Evolutionary conservation across 108 stramenopile species (phyloP), one percentile per base, ranked within the genome.

Genomic region (Fistulifera pelliculosa): DNA sequence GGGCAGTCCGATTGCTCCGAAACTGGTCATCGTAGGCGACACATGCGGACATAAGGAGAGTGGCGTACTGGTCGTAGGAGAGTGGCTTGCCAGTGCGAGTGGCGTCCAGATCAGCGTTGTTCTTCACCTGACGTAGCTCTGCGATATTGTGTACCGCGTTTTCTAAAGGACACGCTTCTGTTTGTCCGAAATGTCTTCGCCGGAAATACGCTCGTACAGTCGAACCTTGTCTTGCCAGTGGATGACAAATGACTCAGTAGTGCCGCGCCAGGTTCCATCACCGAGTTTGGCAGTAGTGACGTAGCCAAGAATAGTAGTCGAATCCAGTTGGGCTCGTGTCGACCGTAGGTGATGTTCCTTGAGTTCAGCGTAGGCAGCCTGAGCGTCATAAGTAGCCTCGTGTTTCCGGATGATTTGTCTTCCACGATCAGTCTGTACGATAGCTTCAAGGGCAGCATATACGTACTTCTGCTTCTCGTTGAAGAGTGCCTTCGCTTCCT

Each of bases 161-260:
- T 23, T 19, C 26, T 4, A 57, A 18, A 42, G 24, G 1, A 10
- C 35, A 18, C 41, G 38, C 7, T 35, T 25, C 11, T 21, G 17
- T 23, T 44, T 21, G 21, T 57, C 42, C 23, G 56, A 35, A 13
- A 44, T 42, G 23, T 7, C 41, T 44, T 42, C 56, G 42, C 19
- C 38, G n/a, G 19, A n/a, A 24, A 45, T 23, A 2, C 43, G 17
- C 3, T 57, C 56, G 27, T 48, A 56, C 2, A 8, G 10, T 15
- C 56, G 45, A 0, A 65, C 14, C n/a, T 57, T 12, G 24, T 65
- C 40, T 21, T 48, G 47, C 48, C 54, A 65, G 28, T 57, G 13
- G 14, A 50, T 27, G 17, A 65, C 8, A 40, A 65, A 65, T 8
- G 15, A 1, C 8, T 42, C 18, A 2, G 41, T 19, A 15, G 49